phyloP scores from a whole-genome alignment of 2,329 filamentous ascomycete species.

The Neurospora sp. region DNA sequence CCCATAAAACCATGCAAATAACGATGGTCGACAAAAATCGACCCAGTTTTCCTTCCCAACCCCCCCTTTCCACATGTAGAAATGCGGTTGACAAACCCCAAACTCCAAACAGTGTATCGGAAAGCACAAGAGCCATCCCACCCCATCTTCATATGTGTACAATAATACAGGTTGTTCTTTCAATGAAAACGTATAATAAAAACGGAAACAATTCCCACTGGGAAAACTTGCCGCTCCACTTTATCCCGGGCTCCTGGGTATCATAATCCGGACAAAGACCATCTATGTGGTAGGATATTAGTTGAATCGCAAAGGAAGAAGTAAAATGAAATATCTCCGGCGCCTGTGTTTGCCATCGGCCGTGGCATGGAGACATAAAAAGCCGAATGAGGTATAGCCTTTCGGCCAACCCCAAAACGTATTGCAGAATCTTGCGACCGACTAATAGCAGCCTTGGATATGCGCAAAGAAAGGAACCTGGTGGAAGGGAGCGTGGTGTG shows the following conservation, averaged over 20 bases:
- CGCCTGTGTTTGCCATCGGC: neutral
- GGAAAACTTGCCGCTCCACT: neutral
- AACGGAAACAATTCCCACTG: neutral
- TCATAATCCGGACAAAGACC: neutral
- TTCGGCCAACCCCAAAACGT: neutral
- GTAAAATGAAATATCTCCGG: neutral
- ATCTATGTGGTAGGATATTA: neutral
- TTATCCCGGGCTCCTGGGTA: neutral
- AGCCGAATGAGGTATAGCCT: neutral
- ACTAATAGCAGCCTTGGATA: conserved; percentile 42
- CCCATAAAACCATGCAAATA: neutral
- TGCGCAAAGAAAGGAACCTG: conserved; percentile 40
- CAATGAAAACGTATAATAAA: neutral
- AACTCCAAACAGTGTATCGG: neutral
- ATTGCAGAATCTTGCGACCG: neutral
- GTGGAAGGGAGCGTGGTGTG: conserved; percentile 27
- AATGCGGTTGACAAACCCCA: neutral
- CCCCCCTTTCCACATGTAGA: neutral
- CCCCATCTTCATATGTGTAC: neutral
- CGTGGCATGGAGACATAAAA: neutral
- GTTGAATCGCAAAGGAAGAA: neutral
- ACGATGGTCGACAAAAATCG: neutral
- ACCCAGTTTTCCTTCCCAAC: neutral
- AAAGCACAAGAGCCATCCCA: neutral
- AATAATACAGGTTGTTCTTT: neutral